Conservation (phyloP, 2,329 filamentous ascomycete genomes). For the Biscogniauxia marginata region DNA sequence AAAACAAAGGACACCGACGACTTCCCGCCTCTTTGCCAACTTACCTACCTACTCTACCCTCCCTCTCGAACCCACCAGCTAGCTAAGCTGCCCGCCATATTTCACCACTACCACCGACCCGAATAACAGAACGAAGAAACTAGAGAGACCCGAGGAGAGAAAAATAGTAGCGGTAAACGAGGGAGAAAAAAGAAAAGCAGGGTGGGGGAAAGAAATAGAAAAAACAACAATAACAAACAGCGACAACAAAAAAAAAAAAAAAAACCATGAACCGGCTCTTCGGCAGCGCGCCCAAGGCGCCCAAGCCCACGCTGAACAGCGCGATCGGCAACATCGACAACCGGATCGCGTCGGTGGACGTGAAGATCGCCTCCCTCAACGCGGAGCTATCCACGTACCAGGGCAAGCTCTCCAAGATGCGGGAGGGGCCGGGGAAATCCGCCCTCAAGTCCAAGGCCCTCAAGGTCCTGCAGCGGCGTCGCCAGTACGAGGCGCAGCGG, state of each 20-base stretch:
- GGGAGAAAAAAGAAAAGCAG: background rate
- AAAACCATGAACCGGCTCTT: slow-evolving; percentile 88
- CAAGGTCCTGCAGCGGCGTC: slow-evolving; percentile 88
- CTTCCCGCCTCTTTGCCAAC: too few species aligned
- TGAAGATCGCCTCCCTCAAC: slow-evolving; percentile 90
- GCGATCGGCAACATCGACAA: slow-evolving; percentile 74
- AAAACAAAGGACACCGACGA: too few species aligned
- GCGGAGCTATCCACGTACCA: slow-evolving; percentile 88
- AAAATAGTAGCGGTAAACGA: background rate
- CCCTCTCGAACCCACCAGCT: too few species aligned
- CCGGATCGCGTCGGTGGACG: slow-evolving; percentile 72
- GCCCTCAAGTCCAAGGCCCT: slow-evolving; percentile 93
- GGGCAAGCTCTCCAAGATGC: slow-evolving; percentile 84
- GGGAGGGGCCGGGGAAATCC: slow-evolving; percentile 89
- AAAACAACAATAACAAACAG: background rate
- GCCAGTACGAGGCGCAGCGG: slow-evolving; percentile 90
- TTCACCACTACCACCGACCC: too few species aligned
- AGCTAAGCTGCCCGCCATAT: too few species aligned
- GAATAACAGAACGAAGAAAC: too few species aligned
- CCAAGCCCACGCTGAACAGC: slow-evolving; percentile 77
- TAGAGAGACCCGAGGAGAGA: too few species aligned
- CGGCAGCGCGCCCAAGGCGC: slow-evolving; percentile 79
- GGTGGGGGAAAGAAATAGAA: background rate
- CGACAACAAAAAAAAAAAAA: background rate
- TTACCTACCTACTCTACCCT: too few species aligned